These are phyloP conservation scores for Persicaria tinctoria DNA, from an alignment of 148 eudicot genomes.

Conservation along the genomic window DNA sequence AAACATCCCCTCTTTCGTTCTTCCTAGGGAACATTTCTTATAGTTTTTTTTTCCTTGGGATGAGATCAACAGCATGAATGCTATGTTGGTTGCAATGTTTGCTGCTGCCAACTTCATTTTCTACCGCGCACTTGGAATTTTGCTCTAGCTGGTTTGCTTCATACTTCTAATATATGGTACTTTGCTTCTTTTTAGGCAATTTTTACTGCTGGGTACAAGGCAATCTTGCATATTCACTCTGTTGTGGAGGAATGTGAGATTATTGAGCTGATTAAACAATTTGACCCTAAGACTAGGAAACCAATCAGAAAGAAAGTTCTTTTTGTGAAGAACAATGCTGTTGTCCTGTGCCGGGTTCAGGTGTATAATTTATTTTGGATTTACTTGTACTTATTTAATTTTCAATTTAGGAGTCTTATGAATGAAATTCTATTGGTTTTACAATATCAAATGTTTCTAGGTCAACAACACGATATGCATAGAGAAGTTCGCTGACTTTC, in stretches of 20 bases:
- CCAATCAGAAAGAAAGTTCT: slow-evolving; percentile 73
- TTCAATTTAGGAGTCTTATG: neutral
- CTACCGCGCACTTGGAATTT: neutral
- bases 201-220: slow-evolving; percentile 92
- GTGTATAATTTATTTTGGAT: slow-evolving; percentile 19
- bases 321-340: slow-evolving; percentile 80
- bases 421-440: neutral
- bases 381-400: neutral
- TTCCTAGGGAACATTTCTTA: neutral
- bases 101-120: neutral
- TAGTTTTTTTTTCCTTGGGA: neutral
- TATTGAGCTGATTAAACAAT: slow-evolving; percentile 68
- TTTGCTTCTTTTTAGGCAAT: slow-evolving; percentile 45
- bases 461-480: slow-evolving; percentile 32
- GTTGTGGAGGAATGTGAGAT: slow-evolving; percentile 96
- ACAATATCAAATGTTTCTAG: slow-evolving; percentile 10
- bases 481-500: slow-evolving; percentile 36
- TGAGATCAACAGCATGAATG: neutral
- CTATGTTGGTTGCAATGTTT: neutral
- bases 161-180: neutral
- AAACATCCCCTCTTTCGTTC: neutral
- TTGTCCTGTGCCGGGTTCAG: slow-evolving; percentile 84
- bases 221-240: slow-evolving; percentile 86
- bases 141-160: neutral
- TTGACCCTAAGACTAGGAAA: slow-evolving; percentile 70